These are phyloP conservation scores for Chionographis japonica DNA, from an alignment of 106 monocot genomes.

Conservation along the genomic window DNA sequence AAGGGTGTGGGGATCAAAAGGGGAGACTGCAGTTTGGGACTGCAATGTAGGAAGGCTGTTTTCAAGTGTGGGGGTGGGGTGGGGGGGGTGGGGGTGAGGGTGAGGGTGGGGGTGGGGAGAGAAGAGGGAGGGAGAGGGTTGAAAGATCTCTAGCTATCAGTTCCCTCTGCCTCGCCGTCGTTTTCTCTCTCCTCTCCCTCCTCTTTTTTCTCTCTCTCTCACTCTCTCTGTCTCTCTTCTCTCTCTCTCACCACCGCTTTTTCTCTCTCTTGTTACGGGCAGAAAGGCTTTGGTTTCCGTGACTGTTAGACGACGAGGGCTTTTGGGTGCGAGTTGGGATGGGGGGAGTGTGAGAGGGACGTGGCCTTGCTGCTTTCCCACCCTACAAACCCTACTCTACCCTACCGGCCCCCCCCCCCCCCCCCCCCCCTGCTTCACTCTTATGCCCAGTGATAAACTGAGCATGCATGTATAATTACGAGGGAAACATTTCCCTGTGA, in stretches of 20 bases:
- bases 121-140: constrained; percentile 35
- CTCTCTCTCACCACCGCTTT: not conserved
- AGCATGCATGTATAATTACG: constrained; percentile 13
- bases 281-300: constrained; percentile 24
- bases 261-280: not conserved
- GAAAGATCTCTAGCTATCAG: constrained; percentile 32
- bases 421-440: constrained; percentile 6
- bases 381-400: constrained; percentile 40
- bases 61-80: constrained; percentile 14
- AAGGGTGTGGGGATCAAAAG: constrained; percentile 6
- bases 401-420: constrained; percentile 3
- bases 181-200: constrained; percentile 33
- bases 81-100: constrained; percentile 9
- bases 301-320: constrained; percentile 25
- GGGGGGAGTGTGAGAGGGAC: constrained; percentile 30
- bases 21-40: constrained; percentile 45
- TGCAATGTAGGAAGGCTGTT: constrained; percentile 14
- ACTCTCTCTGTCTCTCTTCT: not conserved
- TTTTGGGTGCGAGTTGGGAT: constrained; percentile 11
- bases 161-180: constrained; percentile 52
- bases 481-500: not conserved
- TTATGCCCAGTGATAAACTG: constrained; percentile 23
- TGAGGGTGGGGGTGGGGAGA: constrained; percentile 18
- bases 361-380: constrained; percentile 9
- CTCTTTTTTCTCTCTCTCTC: not conserved